Base-by-base conservation (phyloP, 2,329 filamentous ascomycete species). In the Sporothrix variecibatus region DNA sequence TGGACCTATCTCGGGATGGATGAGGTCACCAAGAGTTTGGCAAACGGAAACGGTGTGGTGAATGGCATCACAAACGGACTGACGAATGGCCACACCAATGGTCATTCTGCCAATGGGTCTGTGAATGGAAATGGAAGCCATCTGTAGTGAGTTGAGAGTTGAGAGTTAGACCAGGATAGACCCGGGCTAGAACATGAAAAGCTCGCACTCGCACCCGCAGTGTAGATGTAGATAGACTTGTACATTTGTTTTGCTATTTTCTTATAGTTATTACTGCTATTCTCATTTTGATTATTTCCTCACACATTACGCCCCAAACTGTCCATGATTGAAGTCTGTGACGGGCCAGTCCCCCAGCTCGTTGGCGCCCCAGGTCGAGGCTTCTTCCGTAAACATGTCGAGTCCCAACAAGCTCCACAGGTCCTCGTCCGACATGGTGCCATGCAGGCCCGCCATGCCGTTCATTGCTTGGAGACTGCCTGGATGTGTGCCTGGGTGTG, bases 351-450 rank as follows among this genome's bases (percentile, higher is more conserved):
- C 58, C 15, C 58, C 58, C 28, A 62, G 11, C 11, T 62, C 58
- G 28, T 62, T 62, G 9, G 17, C 31, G 5, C 28, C 58, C 58
- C 58, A 38, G 28, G 58, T 38, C 17, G 26, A 62, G 26, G 58
- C 28, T 62, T 62, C 58, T 38, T 62, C 58, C 8, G 58, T 38
- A 62, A 62, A 62, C 58, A 62, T 62, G 58, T 62, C 58, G 28
- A 62, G 58, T 20, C 58, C 58, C 6, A 62, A 8, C 15, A 62
- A 12, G 15, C 58, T 34, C 58, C 58, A 62, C 12, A 62, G 58
- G 20, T 62, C 28, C 7, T 62, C 58, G 58, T 62, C 26, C 6
- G 58, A 62, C 58, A 62, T 62, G 26, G 20, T 62, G 5, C 31
- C 58, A 15, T 28, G 58, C 28, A 62, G 11, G 15, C 53, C 23